Percentiles rank a stretch among this genome's conserved stretches.
Evolutionary conservation across 768 basidiomycete genomes (phyloP).

Genomic region (Pulveroboletus ravenelii): DNA sequence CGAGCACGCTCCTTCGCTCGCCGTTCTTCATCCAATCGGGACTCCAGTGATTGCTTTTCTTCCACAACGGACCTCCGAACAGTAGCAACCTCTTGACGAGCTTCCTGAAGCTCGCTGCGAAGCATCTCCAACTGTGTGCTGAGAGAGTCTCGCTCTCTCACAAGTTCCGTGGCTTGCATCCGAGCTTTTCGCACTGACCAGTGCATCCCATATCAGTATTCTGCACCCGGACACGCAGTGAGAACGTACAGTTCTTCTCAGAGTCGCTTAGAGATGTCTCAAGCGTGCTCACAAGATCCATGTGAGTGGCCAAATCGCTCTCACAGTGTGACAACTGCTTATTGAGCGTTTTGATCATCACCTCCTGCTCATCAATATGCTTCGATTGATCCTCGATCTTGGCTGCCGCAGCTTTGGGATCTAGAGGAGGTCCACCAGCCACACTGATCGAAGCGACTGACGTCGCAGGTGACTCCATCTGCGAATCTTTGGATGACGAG

Average conservation of each 20-base stretch:
- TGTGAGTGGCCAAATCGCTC: conserved; percentile 83
- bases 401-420: conserved; percentile 47
- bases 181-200: conserved; percentile 82
- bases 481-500: conserved; percentile 67
- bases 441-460: conserved; percentile 49
- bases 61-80: conserved; percentile 78
- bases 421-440: conserved; percentile 35
- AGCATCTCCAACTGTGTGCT: conserved; percentile 61
- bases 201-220: conserved; percentile 8
- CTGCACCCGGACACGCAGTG: not conserved
- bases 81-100: conserved; percentile 73
- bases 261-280: conserved; percentile 86
- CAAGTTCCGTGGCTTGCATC: conserved; percentile 87
- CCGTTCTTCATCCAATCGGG: conserved; percentile 80
- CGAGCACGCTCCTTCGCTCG: conserved; percentile 85
- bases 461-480: conserved; percentile 61
- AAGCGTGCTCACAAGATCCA: conserved; percentile 81
- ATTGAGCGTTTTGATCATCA: conserved; percentile 90
- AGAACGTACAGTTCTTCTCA: conserved; percentile 81
- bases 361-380: conserved; percentile 77
- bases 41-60: conserved; percentile 84
- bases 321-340: conserved; percentile 94
- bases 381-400: conserved; percentile 73
- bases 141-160: conserved; percentile 77
- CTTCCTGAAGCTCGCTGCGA: conserved; percentile 68